Evolutionary conservation across 1,139 yeast species (phyloP).

Genomic region (Entelexis sorbosivorans): DNA sequence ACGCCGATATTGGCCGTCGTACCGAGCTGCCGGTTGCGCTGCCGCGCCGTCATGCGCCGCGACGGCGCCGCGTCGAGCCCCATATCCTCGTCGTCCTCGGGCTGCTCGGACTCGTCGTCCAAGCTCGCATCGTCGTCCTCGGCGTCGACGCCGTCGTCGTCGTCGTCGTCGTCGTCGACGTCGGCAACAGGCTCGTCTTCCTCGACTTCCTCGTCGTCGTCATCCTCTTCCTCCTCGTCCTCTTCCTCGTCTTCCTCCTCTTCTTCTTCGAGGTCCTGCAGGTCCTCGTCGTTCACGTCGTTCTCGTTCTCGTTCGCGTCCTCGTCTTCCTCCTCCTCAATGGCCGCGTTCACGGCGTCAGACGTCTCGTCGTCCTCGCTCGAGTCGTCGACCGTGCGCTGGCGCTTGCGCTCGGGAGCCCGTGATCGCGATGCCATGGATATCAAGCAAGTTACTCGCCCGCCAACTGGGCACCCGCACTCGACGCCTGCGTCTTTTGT

Average conservation of each 20-base stretch:
- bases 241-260: conserved; percentile 25
- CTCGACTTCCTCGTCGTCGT: conserved; percentile 24
- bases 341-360: not conserved
- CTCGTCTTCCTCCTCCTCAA: conserved; percentile 5
- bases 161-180: conserved; percentile 22
- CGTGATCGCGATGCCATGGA: not conserved
- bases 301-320: conserved; percentile 10
- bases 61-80: not conserved
- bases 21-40: conserved; percentile 30
- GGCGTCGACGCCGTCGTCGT: conserved; percentile 20
- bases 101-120: conserved; percentile 20
- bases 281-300: conserved; percentile 12
- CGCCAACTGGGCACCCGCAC: too few relatives aligned
- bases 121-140: conserved; percentile 23
- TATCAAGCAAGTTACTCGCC: too few relatives aligned
- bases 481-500: too few relatives aligned
- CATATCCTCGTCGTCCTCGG: conserved; percentile 13
- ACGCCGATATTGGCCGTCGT: conserved; percentile 22
- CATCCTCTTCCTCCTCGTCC: conserved; percentile 23
- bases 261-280: conserved; percentile 21
- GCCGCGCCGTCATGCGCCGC: conserved; percentile 31
- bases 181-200: conserved; percentile 10
- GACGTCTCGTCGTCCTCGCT: conserved; percentile 7
- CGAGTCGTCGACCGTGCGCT: conserved; percentile 14
- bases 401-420: conserved; percentile 2